These are phyloP conservation scores for Scheffersomyces parashehatae DNA, from an alignment of 1,139 yeast genomes.

Conservation along the genomic window DNA sequence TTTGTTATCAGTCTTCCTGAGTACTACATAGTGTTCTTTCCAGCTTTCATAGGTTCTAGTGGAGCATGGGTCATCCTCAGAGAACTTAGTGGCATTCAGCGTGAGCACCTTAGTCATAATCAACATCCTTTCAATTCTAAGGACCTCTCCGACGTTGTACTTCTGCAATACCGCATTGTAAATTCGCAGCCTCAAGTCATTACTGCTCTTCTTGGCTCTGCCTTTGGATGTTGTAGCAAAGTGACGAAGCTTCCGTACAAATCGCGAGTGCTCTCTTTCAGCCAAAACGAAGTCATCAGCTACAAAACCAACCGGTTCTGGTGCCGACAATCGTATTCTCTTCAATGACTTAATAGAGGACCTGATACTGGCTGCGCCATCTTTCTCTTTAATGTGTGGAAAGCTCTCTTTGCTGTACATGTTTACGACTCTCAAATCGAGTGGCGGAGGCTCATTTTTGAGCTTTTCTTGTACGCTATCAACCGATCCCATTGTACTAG, in stretches of 20 bases:
- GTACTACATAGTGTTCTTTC: slow-evolving; percentile 72
- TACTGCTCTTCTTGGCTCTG: slow-evolving; percentile 17
- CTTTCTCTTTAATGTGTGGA: too few relatives aligned
- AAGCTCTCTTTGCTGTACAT: too few relatives aligned
- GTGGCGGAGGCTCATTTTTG: too few relatives aligned
- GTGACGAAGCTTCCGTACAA: slow-evolving; percentile 21
- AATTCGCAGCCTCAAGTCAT: slow-evolving; percentile 20
- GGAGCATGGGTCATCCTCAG: slow-evolving; percentile 51
- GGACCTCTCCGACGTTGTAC: slow-evolving; percentile 57
- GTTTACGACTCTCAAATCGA: too few relatives aligned
- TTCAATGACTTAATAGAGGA: too few relatives aligned
- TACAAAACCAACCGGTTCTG: too few relatives aligned
- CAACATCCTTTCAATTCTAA: slow-evolving; percentile 65
- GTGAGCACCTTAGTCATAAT: slow-evolving; percentile 50
- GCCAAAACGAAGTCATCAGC: slow-evolving; percentile 11
- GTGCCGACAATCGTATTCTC: too few relatives aligned
- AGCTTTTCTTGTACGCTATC: too few relatives aligned
- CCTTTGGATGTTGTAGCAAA: slow-evolving; percentile 28
- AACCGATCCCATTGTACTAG: too few relatives aligned
- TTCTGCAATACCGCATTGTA: slow-evolving; percentile 22
- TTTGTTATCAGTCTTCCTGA: slow-evolving; percentile 54
- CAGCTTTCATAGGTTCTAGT: slow-evolving; percentile 68
- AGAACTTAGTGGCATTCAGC: slow-evolving; percentile 13
- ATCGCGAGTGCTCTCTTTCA: slow-evolving; percentile 21
- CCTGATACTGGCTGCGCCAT: too few relatives aligned